phyloP scores from a whole-genome alignment of 2,329 filamentous ascomycete species.

The Pseudogymnoascus verrucosus region DNA sequence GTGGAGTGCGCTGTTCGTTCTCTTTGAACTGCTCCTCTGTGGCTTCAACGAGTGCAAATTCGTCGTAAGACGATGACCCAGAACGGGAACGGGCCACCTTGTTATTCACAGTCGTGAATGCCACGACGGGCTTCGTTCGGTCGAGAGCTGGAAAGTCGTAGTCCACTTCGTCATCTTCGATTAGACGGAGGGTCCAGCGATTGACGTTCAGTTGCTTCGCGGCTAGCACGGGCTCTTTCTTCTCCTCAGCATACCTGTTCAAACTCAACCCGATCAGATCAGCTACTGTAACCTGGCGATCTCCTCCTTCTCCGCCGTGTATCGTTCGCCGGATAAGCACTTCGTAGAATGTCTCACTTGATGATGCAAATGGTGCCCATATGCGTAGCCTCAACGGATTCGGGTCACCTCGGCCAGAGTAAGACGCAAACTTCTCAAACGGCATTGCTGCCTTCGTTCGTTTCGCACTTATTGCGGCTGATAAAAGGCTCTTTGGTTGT shows the following conservation, averaged over 20 bases:
- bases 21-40: slow-evolving; percentile 59
- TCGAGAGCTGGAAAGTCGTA: slow-evolving; percentile 76
- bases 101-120: slow-evolving; percentile 69
- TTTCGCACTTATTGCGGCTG: slow-evolving; percentile 64
- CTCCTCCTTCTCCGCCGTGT: slow-evolving; percentile 55
- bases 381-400: slow-evolving; percentile 71
- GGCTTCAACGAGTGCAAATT: slow-evolving; percentile 72
- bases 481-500: slow-evolving; percentile 57
- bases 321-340: slow-evolving; percentile 63
- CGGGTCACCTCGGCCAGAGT: slow-evolving; percentile 70
- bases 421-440: slow-evolving; percentile 67
- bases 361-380: slow-evolving; percentile 63
- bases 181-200: slow-evolving; percentile 75
- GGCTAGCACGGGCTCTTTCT: slow-evolving; percentile 58
- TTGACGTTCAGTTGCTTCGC: slow-evolving; percentile 67
- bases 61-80: slow-evolving; percentile 70
- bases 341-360: slow-evolving; percentile 58
- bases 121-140: slow-evolving; percentile 63
- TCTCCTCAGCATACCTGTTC: slow-evolving; percentile 72
- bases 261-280: slow-evolving; percentile 76
- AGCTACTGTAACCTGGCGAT: slow-evolving; percentile 60
- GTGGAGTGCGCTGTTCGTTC: slow-evolving; percentile 60
- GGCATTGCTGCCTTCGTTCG: slow-evolving; percentile 62
- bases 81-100: slow-evolving; percentile 51
- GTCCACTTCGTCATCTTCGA: slow-evolving; percentile 76